Evolutionary conservation across 2,329 filamentous ascomycete species (phyloP), one percentile per base, ranked within the genome.

Genomic region (Coniochaeta ligniaria): DNA sequence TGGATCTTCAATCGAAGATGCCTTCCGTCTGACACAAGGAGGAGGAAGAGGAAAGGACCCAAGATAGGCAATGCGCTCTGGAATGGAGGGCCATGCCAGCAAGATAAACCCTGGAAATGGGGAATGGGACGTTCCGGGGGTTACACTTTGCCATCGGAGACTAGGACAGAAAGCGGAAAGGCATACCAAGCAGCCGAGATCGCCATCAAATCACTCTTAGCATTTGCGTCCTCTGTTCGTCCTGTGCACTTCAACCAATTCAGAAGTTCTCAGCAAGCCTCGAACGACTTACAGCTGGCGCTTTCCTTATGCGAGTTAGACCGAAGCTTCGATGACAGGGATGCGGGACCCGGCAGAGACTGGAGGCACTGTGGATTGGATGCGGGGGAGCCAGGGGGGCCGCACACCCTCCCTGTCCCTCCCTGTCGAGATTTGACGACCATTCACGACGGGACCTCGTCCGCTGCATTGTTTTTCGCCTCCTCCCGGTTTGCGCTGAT

Each of bases 181-280:
- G 47, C 14, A 52, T 24, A 31, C 22, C 28, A 31, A 28, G 22
- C 31, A 52, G 26, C 47, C 47, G 24, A 52, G 31, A 31, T 52
- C 47, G 5, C 16, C 12, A 52, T 52, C 24, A 52, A 28, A 52
- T 12, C 47, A 28, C 24, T 31, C 7, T 24, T 17, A 31, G 47
- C 47, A 52, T 52, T 4, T 11, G 14, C 22, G 7, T 26, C 47
- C 24, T 31, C 24, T 31, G 12, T 52, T 11, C 2, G 24, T 28
- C 16, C 14, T 52, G 12, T 22, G 24, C 47, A 52, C 12, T 28
- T 31, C 47, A 12, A 52, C 43, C 22, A 31, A 52, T 26, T 52
- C 47, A 47, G 47, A 52, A 26, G n/a, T 52, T 52, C 47, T 52
- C 47, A 52, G 47, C 47, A 52, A 52, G 47, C 47, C 47, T 52